Conservation (phyloP, 306 rosid species). For the Ochetophila trinervis region DNA sequence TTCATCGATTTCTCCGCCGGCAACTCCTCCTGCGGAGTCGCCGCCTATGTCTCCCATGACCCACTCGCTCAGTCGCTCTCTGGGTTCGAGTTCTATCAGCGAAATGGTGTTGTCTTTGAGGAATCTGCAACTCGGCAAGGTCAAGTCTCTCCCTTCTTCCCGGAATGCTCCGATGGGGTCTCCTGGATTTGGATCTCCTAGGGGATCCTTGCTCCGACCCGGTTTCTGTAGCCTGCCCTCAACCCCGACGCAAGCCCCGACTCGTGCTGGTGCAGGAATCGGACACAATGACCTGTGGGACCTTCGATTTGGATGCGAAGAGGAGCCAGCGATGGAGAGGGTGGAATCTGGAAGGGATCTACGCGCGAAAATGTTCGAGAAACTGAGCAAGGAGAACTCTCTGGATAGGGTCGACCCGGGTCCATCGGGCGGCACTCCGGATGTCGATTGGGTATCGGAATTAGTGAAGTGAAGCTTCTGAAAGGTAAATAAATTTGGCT, state of each 20-base stretch:
- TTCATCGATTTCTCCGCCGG: constrained; percentile 47
- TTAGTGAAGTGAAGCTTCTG: constrained; percentile 47
- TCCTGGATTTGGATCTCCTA: constrained; percentile 56
- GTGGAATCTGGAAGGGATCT: constrained; percentile 87
- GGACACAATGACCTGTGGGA: constrained; percentile 51
- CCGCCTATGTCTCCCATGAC: constrained; percentile 78
- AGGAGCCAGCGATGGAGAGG: constrained; percentile 88
- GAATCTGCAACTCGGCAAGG: constrained; percentile 64
- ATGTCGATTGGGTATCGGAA: constrained; percentile 84
- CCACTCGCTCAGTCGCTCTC: constrained; percentile 45
- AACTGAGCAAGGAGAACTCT: constrained; percentile 70
- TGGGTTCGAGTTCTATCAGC: constrained; percentile 50
- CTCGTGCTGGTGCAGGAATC: constrained; percentile 37
- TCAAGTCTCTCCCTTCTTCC: constrained; percentile 54
- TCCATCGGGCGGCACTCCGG: constrained; percentile 43
- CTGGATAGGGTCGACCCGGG: constrained; percentile 37
- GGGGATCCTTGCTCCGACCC: constrained; percentile 66
- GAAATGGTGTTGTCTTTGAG: constrained; percentile 68
- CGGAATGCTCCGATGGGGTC: constrained; percentile 51
- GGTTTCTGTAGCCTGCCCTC: constrained; percentile 69
- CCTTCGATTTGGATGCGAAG: constrained; percentile 36
- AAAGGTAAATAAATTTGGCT: not conserved
- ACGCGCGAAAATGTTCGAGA: constrained; percentile 77
- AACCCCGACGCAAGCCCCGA: constrained; percentile 61
- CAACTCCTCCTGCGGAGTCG: constrained; percentile 46